Percentiles rank a stretch among this genome's conserved stretches.
These are phyloP conservation scores for Paraconiothyrium sp. DNA, from an alignment of 2,329 filamentous ascomycete genomes.

Conservation along the genomic window DNA sequence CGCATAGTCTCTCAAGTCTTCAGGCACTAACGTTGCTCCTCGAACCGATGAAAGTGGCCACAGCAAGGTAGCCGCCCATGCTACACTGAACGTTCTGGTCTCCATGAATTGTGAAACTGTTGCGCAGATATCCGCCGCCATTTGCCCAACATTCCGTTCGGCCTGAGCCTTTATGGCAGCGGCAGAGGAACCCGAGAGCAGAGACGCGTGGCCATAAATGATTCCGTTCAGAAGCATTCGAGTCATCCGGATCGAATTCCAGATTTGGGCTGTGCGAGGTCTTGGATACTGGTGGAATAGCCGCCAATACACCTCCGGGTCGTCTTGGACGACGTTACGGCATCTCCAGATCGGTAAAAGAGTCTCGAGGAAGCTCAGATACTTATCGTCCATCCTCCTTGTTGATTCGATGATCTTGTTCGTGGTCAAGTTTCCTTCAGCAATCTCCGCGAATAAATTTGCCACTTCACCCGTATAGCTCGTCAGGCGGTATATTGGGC, in stretches of 20 bases:
- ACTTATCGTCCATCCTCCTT: background rate
- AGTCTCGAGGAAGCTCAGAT: background rate
- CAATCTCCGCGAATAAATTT: background rate
- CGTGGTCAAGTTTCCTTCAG: background rate
- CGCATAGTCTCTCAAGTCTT: background rate
- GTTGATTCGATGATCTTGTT: background rate
- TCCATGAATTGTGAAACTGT: background rate
- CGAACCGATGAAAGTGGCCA: background rate
- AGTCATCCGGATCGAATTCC: background rate
- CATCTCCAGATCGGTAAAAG: background rate
- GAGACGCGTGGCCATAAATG: background rate
- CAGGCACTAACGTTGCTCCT: background rate
- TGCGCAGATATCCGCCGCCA: slow-evolving; percentile 2
- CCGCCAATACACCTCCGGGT: background rate
- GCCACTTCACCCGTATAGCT: background rate
- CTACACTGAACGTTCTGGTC: background rate
- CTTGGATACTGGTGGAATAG: background rate
- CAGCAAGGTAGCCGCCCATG: background rate
- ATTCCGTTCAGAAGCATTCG: background rate
- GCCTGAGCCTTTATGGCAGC: background rate
- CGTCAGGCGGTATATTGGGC: background rate
- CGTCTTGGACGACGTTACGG: background rate
- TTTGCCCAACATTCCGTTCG: background rate
- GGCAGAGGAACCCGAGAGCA: background rate
- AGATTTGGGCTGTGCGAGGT: background rate